Evolutionary conservation across 2,329 filamentous ascomycete species (phyloP), one percentile per base, ranked within the genome.

Genomic region (Elsinoe australis): DNA sequence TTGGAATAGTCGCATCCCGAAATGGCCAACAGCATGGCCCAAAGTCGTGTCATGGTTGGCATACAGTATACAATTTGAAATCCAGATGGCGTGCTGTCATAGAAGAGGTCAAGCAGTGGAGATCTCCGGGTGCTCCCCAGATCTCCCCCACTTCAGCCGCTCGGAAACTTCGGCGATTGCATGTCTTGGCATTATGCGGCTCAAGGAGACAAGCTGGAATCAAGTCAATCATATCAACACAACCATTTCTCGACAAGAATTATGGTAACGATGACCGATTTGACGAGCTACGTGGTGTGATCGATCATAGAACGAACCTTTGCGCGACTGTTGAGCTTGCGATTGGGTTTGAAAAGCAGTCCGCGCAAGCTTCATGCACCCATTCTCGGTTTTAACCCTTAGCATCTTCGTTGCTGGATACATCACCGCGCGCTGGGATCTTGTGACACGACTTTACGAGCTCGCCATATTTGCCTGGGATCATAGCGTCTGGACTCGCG

Each of bases 381-480:
- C 89, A 63, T 95, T 96, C 74, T 96, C 90, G 55, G 75, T 90
- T 67, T 79, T 95, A 69, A 94, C 89, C 63, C 82, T 95, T 72
- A 88, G 85, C 72, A 95, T 98, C 74, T 98, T 98, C 75, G 85
- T 96, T 77, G 90, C 92, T 73, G 92, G 92, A 69, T 98, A 98
- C 77, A 96, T 90, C 68, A 98, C 92, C 71, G 92, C 92, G 65
- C 85, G 92, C 75, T 98, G 92, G 89, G 92, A 96, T 71, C 82
- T 98, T 54, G 88, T 95, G 58, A 95, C 90, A 59, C 83, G 89
- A 61, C 78, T 96, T 61, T 95, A 95, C 83, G 90, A 98, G 71
- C 80, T 98, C 61, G 85, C 87, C 58, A 85, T 95, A 56, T 98
- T 96, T 67, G 92, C 94, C 58, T 95, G 89, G 88, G 86, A 96